These are phyloP conservation scores for Candolleomyces aberdarensis DNA, from an alignment of 768 basidiomycete genomes.

Conservation along the genomic window DNA sequence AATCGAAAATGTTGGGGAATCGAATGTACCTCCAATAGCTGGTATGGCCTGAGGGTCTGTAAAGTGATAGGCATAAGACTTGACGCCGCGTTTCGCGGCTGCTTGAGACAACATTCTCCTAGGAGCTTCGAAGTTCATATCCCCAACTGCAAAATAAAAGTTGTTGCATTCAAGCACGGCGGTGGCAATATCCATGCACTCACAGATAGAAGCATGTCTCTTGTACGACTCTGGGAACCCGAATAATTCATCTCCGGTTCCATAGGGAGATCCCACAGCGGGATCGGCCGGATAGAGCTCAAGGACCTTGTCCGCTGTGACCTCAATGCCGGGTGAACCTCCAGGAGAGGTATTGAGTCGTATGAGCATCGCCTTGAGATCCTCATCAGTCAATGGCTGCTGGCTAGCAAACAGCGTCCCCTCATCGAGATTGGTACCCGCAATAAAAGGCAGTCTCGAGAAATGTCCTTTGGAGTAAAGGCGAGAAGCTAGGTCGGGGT, in stretches of 20 bases:
- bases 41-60: constrained; percentile 33
- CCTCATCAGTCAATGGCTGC: constrained; percentile 19
- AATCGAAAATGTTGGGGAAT: background rate
- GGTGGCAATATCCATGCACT: background rate
- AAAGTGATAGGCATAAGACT: constrained; percentile 41
- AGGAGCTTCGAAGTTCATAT: constrained; percentile 37
- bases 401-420: constrained; percentile 27
- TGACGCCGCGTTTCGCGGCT: constrained; percentile 33
- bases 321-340: too few relatives aligned
- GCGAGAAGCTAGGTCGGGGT: constrained; percentile 36
- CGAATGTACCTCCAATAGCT: constrained; percentile 24
- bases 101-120: constrained; percentile 38
- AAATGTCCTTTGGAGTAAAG: constrained; percentile 25
- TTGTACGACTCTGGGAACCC: constrained; percentile 32
- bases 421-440: constrained; percentile 44
- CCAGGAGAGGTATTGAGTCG: too few relatives aligned
- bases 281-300: constrained; percentile 41
- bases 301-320: constrained; percentile 27
- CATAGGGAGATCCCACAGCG: constrained; percentile 42
- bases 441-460: constrained; percentile 40
- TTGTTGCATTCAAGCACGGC: background rate
- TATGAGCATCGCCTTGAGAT: constrained; percentile 25
- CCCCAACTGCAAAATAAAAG: constrained; percentile 24
- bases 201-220: constrained; percentile 28
- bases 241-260: constrained; percentile 44